Base-by-base conservation (phyloP, 2,329 filamentous ascomycete genomes). In the Colletotrichum spinosum region DNA sequence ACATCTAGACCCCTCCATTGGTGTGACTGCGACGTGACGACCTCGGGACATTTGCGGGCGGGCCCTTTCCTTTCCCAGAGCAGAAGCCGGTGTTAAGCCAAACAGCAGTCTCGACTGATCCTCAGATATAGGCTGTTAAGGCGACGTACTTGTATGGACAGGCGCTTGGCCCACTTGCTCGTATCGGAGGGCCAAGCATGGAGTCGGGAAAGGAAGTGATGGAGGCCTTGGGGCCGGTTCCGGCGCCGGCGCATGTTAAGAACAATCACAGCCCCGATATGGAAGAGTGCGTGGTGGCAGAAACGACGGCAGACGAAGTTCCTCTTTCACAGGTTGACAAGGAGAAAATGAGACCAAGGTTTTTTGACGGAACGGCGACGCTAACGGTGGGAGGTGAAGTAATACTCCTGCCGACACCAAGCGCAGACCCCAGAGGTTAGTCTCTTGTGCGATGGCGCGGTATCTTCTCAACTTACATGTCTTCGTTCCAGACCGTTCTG, bases 341-440 rank as follows among this genome's bases (percentile, higher is more conserved):
- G 37, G 44, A 60, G 11, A 61, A 8, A 25, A 61, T 56, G 41
- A 17, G 41, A n/a, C 46, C 34, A 4, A 55, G 5, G 33, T 51
- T 51, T 10, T 67, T 64, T n/a, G 60, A 64, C 39, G 64, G 64
- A 8, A 64, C 64, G 8, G 44, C 60, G 11, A 59, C 50, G 4
- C 51, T 64, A 8, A 59, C 42, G 4, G 8, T 53, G 15, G 54
- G 55, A 5, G 55, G 37, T 6, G 54, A 50, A 37, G 68, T 72
- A 13, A 61, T 73, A 8, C 60, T 73, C 8, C 70, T 72, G 38
- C 72, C 72, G 2, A 69, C 67, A 1, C 69, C 71, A 10, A 70
- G 65, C 39, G 52, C 56, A 5, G 68, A 73, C 52, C 70, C 70
- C 3, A 65, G 67, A 69, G 70, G 72, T 69, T 55, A 38, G 33